Conservation (phyloP, 495 filamentous ascomycete genomes). For the Alectoria sarmentosa region DNA sequence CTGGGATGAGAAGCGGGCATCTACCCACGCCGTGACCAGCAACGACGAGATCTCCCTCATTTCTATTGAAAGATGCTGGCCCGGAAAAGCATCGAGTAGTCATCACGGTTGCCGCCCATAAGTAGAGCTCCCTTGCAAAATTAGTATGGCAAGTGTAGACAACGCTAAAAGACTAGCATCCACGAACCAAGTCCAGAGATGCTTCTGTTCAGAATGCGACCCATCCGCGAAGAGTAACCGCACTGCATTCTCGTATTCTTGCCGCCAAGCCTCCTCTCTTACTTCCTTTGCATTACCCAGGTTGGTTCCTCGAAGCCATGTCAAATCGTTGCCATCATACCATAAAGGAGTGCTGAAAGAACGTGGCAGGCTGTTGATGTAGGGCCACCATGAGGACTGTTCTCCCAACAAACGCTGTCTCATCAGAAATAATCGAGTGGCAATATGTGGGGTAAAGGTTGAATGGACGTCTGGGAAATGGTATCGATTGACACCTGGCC, state of each 20-base stretch:
- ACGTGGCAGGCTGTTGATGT: slow-evolving; percentile 50
- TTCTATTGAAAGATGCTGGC: slow-evolving; percentile 13
- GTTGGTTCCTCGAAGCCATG: slow-evolving; percentile 55
- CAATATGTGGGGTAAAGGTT: slow-evolving; percentile 13
- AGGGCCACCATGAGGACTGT: slow-evolving; percentile 56
- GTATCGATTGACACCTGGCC: slow-evolving; percentile 10
- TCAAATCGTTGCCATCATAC: slow-evolving; percentile 49
- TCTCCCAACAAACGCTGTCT: slow-evolving; percentile 45
- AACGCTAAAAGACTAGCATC: background rate
- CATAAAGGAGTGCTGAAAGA: slow-evolving; percentile 52
- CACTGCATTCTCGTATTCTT: slow-evolving; percentile 43
- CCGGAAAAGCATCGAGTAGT: slow-evolving; percentile 47
- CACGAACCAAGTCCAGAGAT: slow-evolving; percentile 20
- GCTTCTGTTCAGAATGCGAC: background rate
- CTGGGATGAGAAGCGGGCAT: slow-evolving; percentile 48
- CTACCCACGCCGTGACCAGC: background rate
- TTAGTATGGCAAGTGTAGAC: background rate
- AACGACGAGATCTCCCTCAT: background rate
- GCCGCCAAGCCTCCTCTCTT: slow-evolving; percentile 38
- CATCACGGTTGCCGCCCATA: slow-evolving; percentile 59
- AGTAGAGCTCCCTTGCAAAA: slow-evolving; percentile 49
- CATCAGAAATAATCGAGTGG: slow-evolving; percentile 47
- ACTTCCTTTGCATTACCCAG: slow-evolving; percentile 42
- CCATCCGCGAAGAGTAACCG: slow-evolving; percentile 27
- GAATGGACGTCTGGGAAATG: slow-evolving; percentile 8